Base-by-base conservation (phyloP, 202 grass and related monocot genomes). In the Setaria italica region DNA sequence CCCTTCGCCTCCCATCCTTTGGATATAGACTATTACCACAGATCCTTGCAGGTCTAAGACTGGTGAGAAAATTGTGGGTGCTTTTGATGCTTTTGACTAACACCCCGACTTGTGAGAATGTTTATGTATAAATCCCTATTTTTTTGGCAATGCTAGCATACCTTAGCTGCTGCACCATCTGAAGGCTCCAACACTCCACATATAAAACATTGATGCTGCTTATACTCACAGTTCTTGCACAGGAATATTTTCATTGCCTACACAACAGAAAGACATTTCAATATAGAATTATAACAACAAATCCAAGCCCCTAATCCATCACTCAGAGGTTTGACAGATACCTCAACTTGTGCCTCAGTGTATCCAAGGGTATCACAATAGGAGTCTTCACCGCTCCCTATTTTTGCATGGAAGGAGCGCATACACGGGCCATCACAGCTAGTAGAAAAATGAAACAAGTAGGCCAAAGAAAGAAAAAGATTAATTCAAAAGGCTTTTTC, bases 361-460 rank as follows among this genome's bases (percentile, higher is more conserved):
- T 90, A 94, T 62, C 92, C 90, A 71, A 99, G 93, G 9, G 93
- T 94, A 41, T 48, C 63, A 78, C 97, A 99, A 35, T 62, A 65
- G 7, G 95, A 95, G 48, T 95, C 94, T 67, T 92, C 85, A 42
- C 94, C 97, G 14, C 85, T 84, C 74, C 82, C 69, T 68, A 51
- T 42, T 76, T 90, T 94, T 82, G 97, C 94, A 92, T 99, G 97
- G 77, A 99, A 99, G 42, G 97, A 99, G 35, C 97, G 90, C 90
- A 97, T 91, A 78, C 97, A 99, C 54, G 86, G 85, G 46, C 97
- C 97, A 74, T 99, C 97, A 87, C 97, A 99, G 81, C 97, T 99
- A 90, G 67, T 34, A 66, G 2, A 85, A 70, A 7, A 66, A 79
- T 62, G 54, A 15, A 77, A 67, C 43, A 76, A 72, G n/a, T 48